phyloP scores from a whole-genome alignment of 805 yeast genomes.

The Scheffersomyces ergatensis region DNA sequence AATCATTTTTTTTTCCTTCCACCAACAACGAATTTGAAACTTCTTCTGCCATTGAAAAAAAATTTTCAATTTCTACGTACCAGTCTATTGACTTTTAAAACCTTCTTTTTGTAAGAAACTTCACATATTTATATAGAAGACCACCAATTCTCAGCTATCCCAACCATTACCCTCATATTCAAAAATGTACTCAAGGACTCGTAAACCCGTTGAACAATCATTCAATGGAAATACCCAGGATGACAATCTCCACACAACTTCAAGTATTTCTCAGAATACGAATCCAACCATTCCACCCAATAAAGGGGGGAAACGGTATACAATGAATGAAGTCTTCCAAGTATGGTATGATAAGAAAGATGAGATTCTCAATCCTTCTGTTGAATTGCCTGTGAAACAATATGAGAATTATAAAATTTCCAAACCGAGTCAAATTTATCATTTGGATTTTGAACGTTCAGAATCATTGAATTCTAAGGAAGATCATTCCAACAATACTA shows the following conservation, averaged over 20 bases:
- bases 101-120: too few species aligned
- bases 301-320: constrained; percentile 41
- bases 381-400: constrained; percentile 9
- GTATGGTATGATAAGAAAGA: constrained; percentile 44
- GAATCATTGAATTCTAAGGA: neutral
- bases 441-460: constrained; percentile 27
- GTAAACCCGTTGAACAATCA: constrained; percentile 3
- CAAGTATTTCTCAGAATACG: neutral
- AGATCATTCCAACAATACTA: neutral
- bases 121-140: neutral
- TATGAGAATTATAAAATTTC: constrained; percentile 28
- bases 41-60: too few species aligned
- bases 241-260: neutral
- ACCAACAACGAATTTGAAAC: too few species aligned
- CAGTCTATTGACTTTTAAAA: too few species aligned
- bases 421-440: constrained; percentile 33
- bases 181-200: constrained; percentile 4
- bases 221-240: constrained; percentile 1
- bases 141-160: neutral
- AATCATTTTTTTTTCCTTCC: too few species aligned
- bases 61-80: too few species aligned
- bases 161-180: neutral
- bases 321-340: constrained; percentile 51
- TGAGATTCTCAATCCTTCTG: constrained; percentile 13
- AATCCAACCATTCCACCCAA: constrained; percentile 30